Evolutionary conservation across 306 rosid species (phyloP), one percentile per base, ranked within the genome.

Genomic region (Castanea mollissima): DNA sequence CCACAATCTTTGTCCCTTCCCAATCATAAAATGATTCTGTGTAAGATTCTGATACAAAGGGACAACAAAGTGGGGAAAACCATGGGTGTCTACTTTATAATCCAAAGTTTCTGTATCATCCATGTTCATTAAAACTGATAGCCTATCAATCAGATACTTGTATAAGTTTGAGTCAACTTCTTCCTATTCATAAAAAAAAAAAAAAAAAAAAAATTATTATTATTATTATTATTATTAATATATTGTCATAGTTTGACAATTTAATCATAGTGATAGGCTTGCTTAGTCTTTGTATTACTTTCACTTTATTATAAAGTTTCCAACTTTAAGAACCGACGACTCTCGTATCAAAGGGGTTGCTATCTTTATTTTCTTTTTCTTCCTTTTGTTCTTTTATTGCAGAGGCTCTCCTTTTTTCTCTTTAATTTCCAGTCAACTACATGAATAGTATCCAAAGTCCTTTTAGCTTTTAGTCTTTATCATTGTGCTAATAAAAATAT

Each of bases 71-170:
- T 29, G 68, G 70, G 75, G 72, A 83, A 85, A 44, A 44, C 8
- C 83, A 76, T 64, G 88, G 74, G 67, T 51, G 51, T 35, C 23
- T 76, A 49, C 79, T 76, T 87, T 27, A 65, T 18, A 65, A 20
- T 18, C 15, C 25, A 32, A 32, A 3, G 46, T 32, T 16, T 3
- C 72, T 31, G n/a, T 49, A 49, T 49, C 54, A 49, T 49, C 54
- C 54, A 12, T 12, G 54, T 49, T 73, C 57, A 73, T 72, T 65
- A 51, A 13, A 69, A 78, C 74, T 86, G 90, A 90, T 85, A 90
- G 81, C 86, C 87, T 90, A 87, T 90, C 94, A 83, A 87, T 90
- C 94, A 81, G 21, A 59, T 73, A 23, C 32, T 38, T 56, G n/a
- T 41, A 41, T 2, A 1, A 34, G 4, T 12, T 76, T 54, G 11